A percentile compares a stretch with the other conserved stretches of the same genome.
Conservation (phyloP, 169 alveolate species). For the Babesia bovis region DNA sequence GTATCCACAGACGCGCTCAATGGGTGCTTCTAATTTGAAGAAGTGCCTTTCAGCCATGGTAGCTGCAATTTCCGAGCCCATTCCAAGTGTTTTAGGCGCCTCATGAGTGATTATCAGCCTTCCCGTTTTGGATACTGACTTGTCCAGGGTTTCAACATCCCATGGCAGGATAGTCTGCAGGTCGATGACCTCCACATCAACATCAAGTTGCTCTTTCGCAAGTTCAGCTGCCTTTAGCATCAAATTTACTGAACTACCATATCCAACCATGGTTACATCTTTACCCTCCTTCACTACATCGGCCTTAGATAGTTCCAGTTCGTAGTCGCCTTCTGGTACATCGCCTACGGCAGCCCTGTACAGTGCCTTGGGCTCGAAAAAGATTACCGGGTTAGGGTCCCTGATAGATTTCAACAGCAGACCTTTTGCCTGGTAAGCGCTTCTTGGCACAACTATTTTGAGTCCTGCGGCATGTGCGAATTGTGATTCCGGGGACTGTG, state of each 20-base stretch:
- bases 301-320: conserved; percentile 90
- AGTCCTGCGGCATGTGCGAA: conserved; percentile 96
- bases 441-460: conserved; percentile 93
- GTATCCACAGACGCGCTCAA: conserved; percentile 92
- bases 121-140: conserved; percentile 92
- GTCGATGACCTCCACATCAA: conserved; percentile 91
- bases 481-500: conserved; percentile 94
- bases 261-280: conserved; percentile 86
- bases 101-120: conserved; percentile 91
- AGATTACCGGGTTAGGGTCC: conserved; percentile 90
- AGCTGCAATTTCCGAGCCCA: conserved; percentile 93
- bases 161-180: conserved; percentile 94
- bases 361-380: conserved; percentile 96
- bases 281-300: conserved; percentile 91
- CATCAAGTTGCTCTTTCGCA: conserved; percentile 85
- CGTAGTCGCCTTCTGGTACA: conserved; percentile 89
- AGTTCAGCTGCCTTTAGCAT: conserved; percentile 87
- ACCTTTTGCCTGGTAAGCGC: conserved; percentile 95
- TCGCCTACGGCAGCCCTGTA: conserved; percentile 94
- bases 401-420: conserved; percentile 81
- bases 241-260: conserved; percentile 84
- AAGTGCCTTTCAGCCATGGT: conserved; percentile 90
- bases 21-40: conserved; percentile 92
- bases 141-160: conserved; percentile 91
- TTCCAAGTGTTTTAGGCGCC: conserved; percentile 90